Base-by-base conservation (phyloP, 2,329 filamentous ascomycete genomes). In the Aquanectria penicillioides region DNA sequence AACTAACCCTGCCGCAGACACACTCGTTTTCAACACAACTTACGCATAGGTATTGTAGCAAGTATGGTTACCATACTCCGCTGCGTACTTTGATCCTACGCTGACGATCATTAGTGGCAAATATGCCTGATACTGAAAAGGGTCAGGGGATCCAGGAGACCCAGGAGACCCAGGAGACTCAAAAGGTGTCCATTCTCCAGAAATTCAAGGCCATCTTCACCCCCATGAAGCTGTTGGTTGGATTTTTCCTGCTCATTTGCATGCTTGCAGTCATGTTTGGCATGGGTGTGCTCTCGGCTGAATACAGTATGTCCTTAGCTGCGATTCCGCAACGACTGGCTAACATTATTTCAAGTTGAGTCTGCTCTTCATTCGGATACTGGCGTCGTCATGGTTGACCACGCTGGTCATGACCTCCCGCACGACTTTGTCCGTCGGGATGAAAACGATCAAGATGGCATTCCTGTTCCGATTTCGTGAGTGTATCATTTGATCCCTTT, bases 401-500 rank as follows among this genome's bases (percentile, higher is more conserved):
- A 25, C 5, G 22, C 10, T 25, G 46, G 12, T 5, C 20, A 18
- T 31, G 31, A 36, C 12, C 25, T 25, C 6, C 29, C 17, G 10
- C 46, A 58, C 33, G 40, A 15, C 6, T 23, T 65, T 13, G 48
- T 62, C 47, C 61, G 57, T 37, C 68, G 67, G 8, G 57, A 63
- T 15, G 52, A 10, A 11, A 15, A 38, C 20, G 20, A 29, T 18
- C 29, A 28, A 11, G 47, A 43, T 22, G 64, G 33, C 17, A 61
- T 71, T 53, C 72, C 66, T 40, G 67, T 75, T 20, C 73, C 75
- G 2, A 68, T 77, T 59, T 74, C 74, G 75, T 78, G 65, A 69
- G 75, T 64, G 13, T 17, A 40, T n/a, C 18, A 11, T 28, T 4
- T 6, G 17, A 48, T 5, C 5, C 23, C 49, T 26, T 9, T 8